Conservation (phyloP, 1,284 basidiomycete species). For the Apiotrichum mycotoxinovorans region DNA sequence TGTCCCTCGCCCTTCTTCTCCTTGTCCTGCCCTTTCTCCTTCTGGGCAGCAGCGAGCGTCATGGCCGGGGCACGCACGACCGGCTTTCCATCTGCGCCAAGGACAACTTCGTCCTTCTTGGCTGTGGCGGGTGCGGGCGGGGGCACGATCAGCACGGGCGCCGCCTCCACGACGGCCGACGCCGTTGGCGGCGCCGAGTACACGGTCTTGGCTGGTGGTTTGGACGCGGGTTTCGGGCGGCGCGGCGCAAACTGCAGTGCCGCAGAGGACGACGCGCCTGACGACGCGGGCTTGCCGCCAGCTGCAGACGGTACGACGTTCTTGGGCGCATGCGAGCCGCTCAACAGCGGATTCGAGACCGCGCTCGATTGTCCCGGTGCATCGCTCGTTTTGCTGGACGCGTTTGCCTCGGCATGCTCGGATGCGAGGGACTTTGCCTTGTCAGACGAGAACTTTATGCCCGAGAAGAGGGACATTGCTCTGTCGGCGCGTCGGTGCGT, state of each 20-base stretch:
- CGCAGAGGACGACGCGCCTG: conserved; percentile 25
- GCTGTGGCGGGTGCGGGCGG: neutral
- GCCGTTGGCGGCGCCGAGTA: conserved; percentile 13
- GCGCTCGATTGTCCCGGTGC: neutral
- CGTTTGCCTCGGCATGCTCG: conserved; percentile 6
- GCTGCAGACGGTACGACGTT: neutral
- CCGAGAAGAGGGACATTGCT: conserved; percentile 45
- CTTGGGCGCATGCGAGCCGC: too few relatives aligned
- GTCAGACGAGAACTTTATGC: conserved; percentile 40
- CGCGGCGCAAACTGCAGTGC: conserved; percentile 47
- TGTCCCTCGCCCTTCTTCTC: conserved; percentile 22
- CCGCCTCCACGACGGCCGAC: conserved; percentile 4
- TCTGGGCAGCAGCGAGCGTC: conserved; percentile 31
- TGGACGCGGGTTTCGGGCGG: conserved; percentile 10
- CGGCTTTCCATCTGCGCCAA: neutral
- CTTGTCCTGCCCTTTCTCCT: too few relatives aligned
- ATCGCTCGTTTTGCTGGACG: neutral
- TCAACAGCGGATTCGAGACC: too few relatives aligned
- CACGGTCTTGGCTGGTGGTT: conserved; percentile 11
- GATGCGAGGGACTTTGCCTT: conserved; percentile 21
- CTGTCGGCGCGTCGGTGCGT: neutral
- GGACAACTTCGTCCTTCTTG: neutral
- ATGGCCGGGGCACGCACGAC: conserved; percentile 39
- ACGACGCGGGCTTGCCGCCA: neutral
- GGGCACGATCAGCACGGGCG: conserved; percentile 8